phyloP scores from a whole-genome alignment of 139 green algal genomes.

The Auxenochlorella pyrenoidosa region DNA sequence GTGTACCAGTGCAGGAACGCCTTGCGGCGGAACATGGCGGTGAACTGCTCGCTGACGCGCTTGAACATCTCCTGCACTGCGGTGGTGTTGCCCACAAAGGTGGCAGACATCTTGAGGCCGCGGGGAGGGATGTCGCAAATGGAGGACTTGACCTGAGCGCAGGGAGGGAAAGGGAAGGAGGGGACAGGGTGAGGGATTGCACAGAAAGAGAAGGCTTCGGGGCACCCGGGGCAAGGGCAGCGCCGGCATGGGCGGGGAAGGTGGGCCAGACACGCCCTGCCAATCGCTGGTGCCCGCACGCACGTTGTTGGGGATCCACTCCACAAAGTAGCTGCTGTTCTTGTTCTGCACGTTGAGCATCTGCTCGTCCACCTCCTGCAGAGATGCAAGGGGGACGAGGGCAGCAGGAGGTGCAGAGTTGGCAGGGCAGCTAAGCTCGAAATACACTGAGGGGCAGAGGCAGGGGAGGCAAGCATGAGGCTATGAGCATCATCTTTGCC shows the following conservation, averaged over 20 bases:
- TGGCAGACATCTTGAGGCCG: conserved; percentile 97
- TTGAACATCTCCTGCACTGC: conserved; percentile 97
- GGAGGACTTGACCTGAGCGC: conserved; percentile 78
- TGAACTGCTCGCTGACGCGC: conserved; percentile 98
- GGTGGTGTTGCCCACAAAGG: conserved; percentile 97
- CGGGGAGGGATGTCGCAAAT: conserved; percentile 97
- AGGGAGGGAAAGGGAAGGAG: background rate
- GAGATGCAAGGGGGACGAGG: background rate
- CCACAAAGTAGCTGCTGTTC: conserved; percentile 99
- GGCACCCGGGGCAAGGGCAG: background rate
- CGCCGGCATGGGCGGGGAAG: background rate
- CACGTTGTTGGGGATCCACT: conserved; percentile 99
- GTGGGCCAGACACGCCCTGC: too few species aligned
- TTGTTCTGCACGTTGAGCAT: conserved; percentile 99
- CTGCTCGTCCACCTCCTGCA: conserved; percentile 96
- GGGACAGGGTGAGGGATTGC: background rate
- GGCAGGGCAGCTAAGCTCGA: too few species aligned
- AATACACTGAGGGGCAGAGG: background rate
- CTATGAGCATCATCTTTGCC: too few species aligned
- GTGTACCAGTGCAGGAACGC: conserved; percentile 99
- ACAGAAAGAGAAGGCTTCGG: background rate
- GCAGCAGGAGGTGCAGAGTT: background rate
- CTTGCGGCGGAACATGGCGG: conserved; percentile 99
- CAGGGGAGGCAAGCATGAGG: background rate
- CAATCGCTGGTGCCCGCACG: background rate